Percentiles rank a stretch among this genome's conserved stretches.
These are phyloP conservation scores for Vicia villosa DNA, from an alignment of 306 rosid species.

Conservation along the genomic window DNA sequence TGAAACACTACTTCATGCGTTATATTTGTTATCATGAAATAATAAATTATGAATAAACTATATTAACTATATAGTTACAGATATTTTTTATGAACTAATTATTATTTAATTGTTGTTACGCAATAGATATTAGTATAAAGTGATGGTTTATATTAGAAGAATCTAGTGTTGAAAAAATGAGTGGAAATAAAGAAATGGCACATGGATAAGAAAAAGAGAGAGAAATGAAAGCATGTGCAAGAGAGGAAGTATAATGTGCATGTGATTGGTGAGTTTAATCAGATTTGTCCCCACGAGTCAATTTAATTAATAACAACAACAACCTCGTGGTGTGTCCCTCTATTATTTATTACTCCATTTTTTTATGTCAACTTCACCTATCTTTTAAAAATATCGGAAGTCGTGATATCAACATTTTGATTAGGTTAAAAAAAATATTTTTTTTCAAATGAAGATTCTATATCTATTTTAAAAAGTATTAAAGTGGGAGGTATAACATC, in stretches of 20 bases:
- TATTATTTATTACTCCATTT: neutral
- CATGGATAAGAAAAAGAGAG: constrained; percentile 8
- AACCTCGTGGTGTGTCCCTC: neutral
- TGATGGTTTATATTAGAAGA: neutral
- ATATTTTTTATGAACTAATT: neutral
- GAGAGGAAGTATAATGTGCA: neutral
- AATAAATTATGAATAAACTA: neutral
- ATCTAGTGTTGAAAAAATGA: neutral
- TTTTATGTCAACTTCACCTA: too few species aligned
- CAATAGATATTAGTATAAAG: neutral
- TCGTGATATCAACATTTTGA: too few species aligned
- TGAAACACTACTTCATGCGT: neutral
- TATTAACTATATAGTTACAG: neutral
- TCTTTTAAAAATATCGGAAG: too few species aligned
- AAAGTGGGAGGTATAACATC: too few species aligned
- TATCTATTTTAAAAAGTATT: too few species aligned
- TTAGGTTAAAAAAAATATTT: too few species aligned
- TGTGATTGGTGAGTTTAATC: constrained; percentile 32
- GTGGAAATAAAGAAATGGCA: constrained; percentile 28
- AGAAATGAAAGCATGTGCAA: constrained; percentile 6
- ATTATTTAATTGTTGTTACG: neutral
- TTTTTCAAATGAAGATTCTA: too few species aligned
- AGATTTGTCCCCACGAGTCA: neutral
- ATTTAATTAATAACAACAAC: neutral
- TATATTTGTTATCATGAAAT: neutral